Conservation (phyloP, 768 basidiomycete genomes). For the Glaciozyma antarctica region DNA sequence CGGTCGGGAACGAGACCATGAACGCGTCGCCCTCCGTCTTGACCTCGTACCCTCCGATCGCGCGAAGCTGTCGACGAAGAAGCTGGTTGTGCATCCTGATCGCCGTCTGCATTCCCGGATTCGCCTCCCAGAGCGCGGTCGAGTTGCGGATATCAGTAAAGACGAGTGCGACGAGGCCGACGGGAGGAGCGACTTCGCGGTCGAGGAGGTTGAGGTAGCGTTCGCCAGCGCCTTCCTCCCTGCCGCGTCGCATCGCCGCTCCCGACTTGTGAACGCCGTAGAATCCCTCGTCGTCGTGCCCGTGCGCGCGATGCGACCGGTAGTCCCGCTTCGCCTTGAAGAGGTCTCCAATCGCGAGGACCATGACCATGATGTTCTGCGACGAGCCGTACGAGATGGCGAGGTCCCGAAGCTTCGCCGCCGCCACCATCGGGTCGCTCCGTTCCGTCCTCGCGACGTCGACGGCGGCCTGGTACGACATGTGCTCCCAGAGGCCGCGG, state of each 20-base stretch:
- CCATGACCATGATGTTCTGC: slow-evolving; percentile 96
- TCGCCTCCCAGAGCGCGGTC: slow-evolving; percentile 90
- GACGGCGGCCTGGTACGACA: slow-evolving; percentile 89
- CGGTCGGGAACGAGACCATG: slow-evolving; percentile 93
- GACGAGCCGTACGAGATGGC: slow-evolving; percentile 93
- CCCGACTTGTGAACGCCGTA: slow-evolving; percentile 41
- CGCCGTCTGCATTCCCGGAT: slow-evolving; percentile 87
- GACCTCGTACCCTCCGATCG: slow-evolving; percentile 93
- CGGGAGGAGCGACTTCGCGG: slow-evolving; percentile 71
- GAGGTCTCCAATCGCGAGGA: slow-evolving; percentile 69
- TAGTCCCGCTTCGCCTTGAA: slow-evolving; percentile 43
- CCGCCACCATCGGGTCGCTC: slow-evolving; percentile 73
- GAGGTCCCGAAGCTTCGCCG: slow-evolving; percentile 91
- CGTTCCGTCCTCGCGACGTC: slow-evolving; percentile 74
- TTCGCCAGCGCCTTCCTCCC: slow-evolving; percentile 36
- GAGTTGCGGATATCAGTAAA: slow-evolving; percentile 98
- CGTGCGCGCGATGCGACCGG: slow-evolving; percentile 31
- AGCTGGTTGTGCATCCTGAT: slow-evolving; percentile 82
- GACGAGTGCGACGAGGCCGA: slow-evolving; percentile 78
- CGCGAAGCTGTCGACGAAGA: slow-evolving; percentile 70
- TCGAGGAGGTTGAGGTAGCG: slow-evolving; percentile 47
- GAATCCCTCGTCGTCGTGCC: slow-evolving; percentile 45
- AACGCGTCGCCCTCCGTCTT: slow-evolving; percentile 99
- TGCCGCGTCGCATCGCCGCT: slow-evolving; percentile 32
- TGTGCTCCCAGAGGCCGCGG: slow-evolving; percentile 82